Base-by-base conservation (phyloP, 2,329 filamentous ascomycete species). In the Ceratocystis variospora region DNA sequence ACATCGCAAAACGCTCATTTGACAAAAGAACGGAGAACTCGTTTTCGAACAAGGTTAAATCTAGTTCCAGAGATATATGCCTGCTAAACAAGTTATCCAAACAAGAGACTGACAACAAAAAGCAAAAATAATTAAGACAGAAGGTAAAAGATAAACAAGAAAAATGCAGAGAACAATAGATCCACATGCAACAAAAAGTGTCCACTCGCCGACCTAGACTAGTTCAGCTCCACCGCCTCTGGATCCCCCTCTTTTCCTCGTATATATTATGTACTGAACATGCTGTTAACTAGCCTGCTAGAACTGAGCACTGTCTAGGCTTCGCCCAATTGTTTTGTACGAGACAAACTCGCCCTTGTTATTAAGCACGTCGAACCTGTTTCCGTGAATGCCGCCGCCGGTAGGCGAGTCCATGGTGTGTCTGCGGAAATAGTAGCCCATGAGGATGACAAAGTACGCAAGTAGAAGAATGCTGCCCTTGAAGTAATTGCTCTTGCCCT, bases 401-500 rank as follows among this genome's bases (percentile, higher is more conserved):
- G 33, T 28, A 12, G 66, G 19, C 22, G 44, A 53, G 63, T 67
- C 67, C 57, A 71, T 53, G 17, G 79, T 79, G 71, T 74, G 84
- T 33, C 83, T 79, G 64, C 90, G 90, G 68, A 96, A 88, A 77
- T 90, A 97, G 79, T 95, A 99, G 1, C 94, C 94, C 57, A 90
- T 84, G 33, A 96, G 79, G 62, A 99, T 90, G 33, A 97, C 94
- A 28, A 97, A 76, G 74, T 99, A 99, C 44, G 90, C 94, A 63
- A 99, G 79, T 69, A 97, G 85, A 64, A 99, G 80, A 71, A 97
- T 96, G 70, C 90, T 96, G 63, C 94, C 94, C 79, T 99, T 99
- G 84, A 99, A 99, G 77, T 99, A 99, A 76, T 99, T 99, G 79
- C 92, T 97, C 84, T 99, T 99, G 50, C 94, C 94, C 77, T 99